phyloP scores from a whole-genome alignment of 2,329 filamentous ascomycete species.

The Colletotrichum australisinense region DNA sequence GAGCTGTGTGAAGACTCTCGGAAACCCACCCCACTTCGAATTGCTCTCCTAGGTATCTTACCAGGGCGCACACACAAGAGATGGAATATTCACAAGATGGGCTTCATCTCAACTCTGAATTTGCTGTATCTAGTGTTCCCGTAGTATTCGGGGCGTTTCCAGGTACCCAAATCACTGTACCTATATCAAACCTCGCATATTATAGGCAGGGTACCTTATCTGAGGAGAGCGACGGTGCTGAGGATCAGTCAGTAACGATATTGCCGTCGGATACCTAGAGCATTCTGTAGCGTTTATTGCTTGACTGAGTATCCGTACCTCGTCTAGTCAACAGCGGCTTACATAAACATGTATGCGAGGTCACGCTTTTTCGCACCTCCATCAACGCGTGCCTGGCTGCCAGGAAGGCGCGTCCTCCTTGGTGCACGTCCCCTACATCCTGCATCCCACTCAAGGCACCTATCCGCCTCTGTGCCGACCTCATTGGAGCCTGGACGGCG shows the following conservation, averaged over 20 bases:
- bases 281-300: not conserved
- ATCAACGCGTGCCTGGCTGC: constrained; percentile 1
- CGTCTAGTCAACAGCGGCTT: not conserved
- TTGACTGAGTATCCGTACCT: not conserved
- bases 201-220: too few relatives aligned
- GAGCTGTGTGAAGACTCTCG: not conserved
- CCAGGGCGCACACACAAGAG: not conserved
- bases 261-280: not conserved
- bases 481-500: constrained; percentile 15
- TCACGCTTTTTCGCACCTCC: constrained; percentile 23
- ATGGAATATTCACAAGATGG: not conserved
- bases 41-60: not conserved
- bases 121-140: not conserved
- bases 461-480: not conserved
- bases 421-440: not conserved
- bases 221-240: not conserved
- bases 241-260: not conserved
- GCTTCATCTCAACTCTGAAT: not conserved
- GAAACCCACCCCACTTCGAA: not conserved
- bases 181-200: not conserved
- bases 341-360: not conserved
- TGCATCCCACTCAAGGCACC: not conserved
- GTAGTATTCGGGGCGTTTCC: not conserved
- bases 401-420: not conserved
- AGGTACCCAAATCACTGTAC: not conserved